These are phyloP conservation scores for Rubia tinctorum DNA, from an alignment of 305 asterid genomes.

Conservation along the genomic window DNA sequence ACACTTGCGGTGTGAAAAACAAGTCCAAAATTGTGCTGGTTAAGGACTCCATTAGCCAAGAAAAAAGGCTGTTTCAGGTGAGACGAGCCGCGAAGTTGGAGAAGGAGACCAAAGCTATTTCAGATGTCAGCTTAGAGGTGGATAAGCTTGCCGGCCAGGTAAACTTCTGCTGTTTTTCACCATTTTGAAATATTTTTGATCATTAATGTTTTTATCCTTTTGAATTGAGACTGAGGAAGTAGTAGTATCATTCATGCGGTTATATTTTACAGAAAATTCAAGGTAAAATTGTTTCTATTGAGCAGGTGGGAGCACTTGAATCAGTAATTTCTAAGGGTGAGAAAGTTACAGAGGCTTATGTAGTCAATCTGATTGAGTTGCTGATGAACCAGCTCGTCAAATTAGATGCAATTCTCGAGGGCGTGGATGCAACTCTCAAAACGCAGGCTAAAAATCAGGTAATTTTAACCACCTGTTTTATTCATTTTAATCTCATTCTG, in stretches of 20 bases:
- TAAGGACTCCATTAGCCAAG: slow-evolving; percentile 84
- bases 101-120: slow-evolving; percentile 55
- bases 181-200: no score
- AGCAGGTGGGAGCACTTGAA: slow-evolving; percentile 73
- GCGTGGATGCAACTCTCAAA: slow-evolving; percentile 70
- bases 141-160: slow-evolving; percentile 79
- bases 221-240: no score
- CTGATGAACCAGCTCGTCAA: slow-evolving; percentile 79
- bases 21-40: slow-evolving; percentile 73
- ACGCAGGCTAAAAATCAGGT: slow-evolving; percentile 88
- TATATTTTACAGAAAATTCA: background rate
- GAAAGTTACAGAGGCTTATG: slow-evolving; percentile 65
- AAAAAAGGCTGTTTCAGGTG: slow-evolving; percentile 69
- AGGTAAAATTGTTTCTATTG: slow-evolving; percentile 18
- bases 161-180: background rate
- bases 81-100: slow-evolving; percentile 63
- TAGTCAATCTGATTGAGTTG: slow-evolving; percentile 53
- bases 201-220: background rate
- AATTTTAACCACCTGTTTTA: background rate
- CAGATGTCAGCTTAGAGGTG: slow-evolving; percentile 74
- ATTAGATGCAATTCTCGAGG: slow-evolving; percentile 63
- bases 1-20: slow-evolving; percentile 69
- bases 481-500: no score
- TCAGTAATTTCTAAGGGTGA: slow-evolving; percentile 57
- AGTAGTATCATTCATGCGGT: background rate